phyloP scores from a whole-genome alignment of 192 early-diverging fungal species.

The Backusella luteola region DNA sequence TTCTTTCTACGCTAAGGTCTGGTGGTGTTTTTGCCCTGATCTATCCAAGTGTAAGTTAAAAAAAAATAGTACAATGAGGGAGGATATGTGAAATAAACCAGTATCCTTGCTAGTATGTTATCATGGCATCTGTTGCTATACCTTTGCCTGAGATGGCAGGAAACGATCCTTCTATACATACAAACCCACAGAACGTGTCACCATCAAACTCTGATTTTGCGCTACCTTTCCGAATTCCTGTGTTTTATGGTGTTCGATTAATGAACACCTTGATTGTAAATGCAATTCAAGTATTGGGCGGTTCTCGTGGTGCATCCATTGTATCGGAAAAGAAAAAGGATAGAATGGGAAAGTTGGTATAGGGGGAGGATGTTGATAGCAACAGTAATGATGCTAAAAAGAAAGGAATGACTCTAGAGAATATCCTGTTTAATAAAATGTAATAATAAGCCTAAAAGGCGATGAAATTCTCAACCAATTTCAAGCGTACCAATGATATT shows the following conservation, averaged over 20 bases:
- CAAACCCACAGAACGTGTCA: neutral
- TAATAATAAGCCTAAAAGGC: no score
- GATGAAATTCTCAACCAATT: no score
- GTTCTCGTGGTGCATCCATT: slow-evolving; percentile 18
- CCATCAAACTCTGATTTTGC: neutral
- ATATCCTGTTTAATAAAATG: no score
- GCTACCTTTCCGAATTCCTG: slow-evolving; percentile 16
- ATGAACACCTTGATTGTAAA: slow-evolving; percentile 18
- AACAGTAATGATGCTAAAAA: no score
- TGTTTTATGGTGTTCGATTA: slow-evolving; percentile 23
- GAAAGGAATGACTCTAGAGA: no score
- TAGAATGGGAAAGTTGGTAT: slow-evolving; percentile 8
- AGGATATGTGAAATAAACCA: neutral
- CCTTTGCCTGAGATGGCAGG: slow-evolving; percentile 13
- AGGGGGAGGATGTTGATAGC: neutral
- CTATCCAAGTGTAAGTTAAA: slow-evolving; percentile 33
- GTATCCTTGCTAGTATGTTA: slow-evolving; percentile 20
- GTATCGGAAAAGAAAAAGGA: slow-evolving; percentile 27
- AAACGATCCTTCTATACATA: neutral
- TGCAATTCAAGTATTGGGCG: slow-evolving; percentile 16
- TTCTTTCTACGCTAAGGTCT: slow-evolving; percentile 24
- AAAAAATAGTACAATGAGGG: neutral
- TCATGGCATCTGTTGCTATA: slow-evolving; percentile 30
- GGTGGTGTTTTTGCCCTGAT: slow-evolving; percentile 30
- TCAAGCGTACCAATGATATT: no score